Base-by-base conservation (phyloP, 805 yeast species). In the Candida sonorensis region DNA sequence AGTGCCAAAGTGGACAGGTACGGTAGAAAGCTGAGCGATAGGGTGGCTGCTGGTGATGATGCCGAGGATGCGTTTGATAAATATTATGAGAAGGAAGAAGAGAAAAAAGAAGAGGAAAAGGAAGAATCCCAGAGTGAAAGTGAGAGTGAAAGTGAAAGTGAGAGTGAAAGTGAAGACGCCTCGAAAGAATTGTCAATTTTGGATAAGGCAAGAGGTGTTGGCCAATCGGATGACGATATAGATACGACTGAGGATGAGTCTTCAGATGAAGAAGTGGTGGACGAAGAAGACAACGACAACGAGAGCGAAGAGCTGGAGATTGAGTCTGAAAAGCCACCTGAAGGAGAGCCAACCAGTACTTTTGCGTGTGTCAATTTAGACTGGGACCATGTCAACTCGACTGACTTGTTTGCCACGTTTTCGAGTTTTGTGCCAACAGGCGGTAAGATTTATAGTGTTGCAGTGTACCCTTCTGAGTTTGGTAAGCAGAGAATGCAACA, bases 361-460 rank as follows among this genome's bases (percentile, higher is more conserved):
- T 66, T 92, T 50, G 98, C 98, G 0, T 95, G 81, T 1, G 97
- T 92, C 19, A 92, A 92, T 51, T 66, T 92, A 72, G 98, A 92
- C 53, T 92, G 98, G 98, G 98, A 92, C 48, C 83, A 92, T 50
- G 69, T 92, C n/a, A 72, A 75, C 28, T 82, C 97, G 1, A 74
- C 75, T 4, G 97, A 92, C 53, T 62, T 90, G 41, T 74, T 84
- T 81, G 94, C 94, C 4, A 81, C 97, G 0, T 86, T 90, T 48
- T 62, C 77, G 7, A 76, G 94, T 34, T 92, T 90, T 60, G 78
- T 83, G 15, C 95, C 95, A 13, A 59, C 74, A 15, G 77, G 72
- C 22, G 94, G 94, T 2, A 62, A 64, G 27, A 80, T 90, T 34
- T 54, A 61, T 27, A 73, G 77, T n/a, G 79, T 92, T 7, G 52